Percentiles rank a stretch among this genome's conserved stretches.
phyloP scores from a whole-genome alignment of 2,329 filamentous ascomycete species.

The Fusarium compactum region DNA sequence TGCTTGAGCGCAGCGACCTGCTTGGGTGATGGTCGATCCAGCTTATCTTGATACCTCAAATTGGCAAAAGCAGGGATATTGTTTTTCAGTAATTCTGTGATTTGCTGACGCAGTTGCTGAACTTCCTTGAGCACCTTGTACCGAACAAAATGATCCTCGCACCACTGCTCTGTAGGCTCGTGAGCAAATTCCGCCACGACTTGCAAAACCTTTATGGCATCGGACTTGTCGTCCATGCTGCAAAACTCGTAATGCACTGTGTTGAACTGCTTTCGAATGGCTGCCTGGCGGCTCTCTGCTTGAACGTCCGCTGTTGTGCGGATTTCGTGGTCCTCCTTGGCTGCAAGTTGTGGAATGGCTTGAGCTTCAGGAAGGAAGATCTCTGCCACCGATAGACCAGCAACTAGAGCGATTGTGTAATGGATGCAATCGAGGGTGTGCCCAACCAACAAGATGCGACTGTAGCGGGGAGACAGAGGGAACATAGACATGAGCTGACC shows the following conservation, averaged over 20 bases:
- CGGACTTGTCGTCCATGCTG: slow-evolving; percentile 82
- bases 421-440: slow-evolving; percentile 84
- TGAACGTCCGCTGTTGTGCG: slow-evolving; percentile 76
- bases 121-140: slow-evolving; percentile 90
- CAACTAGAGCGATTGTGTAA: slow-evolving; percentile 89
- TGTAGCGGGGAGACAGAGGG: slow-evolving; percentile 89
- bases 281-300: slow-evolving; percentile 76
- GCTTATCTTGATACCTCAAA: slow-evolving; percentile 66
- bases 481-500: slow-evolving; percentile 89
- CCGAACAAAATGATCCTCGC: slow-evolving; percentile 84
- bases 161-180: slow-evolving; percentile 79
- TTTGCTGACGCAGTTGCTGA: slow-evolving; percentile 82
- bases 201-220: slow-evolving; percentile 90
- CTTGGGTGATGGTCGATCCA: slow-evolving; percentile 71
- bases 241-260: slow-evolving; percentile 83
- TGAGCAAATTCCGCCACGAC: slow-evolving; percentile 89
- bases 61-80: slow-evolving; percentile 76
- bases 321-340: slow-evolving; percentile 61
- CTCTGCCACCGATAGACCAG: slow-evolving; percentile 88
- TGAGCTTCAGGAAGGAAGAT: slow-evolving; percentile 87
- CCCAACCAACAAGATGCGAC: slow-evolving; percentile 91
- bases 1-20: slow-evolving; percentile 87
- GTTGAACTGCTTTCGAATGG: slow-evolving; percentile 71
- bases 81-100: slow-evolving; percentile 81
- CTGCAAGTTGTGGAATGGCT: slow-evolving; percentile 70